These are phyloP conservation scores for Microdochium nivale DNA, from an alignment of 2,329 filamentous ascomycete species.

Conservation along the genomic window DNA sequence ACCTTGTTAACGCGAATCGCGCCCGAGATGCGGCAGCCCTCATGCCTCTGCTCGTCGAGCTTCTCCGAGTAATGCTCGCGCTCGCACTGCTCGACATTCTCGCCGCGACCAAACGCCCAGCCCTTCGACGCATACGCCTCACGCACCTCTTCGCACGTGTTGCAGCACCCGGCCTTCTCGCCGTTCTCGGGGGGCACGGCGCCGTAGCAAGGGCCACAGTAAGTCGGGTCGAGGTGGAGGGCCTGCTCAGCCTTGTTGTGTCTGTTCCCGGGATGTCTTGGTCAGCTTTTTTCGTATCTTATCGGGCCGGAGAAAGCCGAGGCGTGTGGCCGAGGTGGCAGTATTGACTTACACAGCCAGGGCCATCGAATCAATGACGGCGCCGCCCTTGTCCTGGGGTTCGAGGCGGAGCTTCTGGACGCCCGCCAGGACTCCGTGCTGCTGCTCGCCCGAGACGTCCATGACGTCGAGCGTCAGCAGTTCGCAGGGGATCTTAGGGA, in stretches of 20 bases:
- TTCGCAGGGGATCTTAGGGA: slow-evolving; percentile 89
- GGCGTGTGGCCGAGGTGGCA: too few species aligned
- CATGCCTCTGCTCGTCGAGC: slow-evolving; percentile 76
- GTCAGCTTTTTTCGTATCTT: neutral
- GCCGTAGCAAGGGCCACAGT: slow-evolving; percentile 92
- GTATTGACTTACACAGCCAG: slow-evolving; percentile 57
- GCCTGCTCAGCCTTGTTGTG: slow-evolving; percentile 61
- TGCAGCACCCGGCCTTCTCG: slow-evolving; percentile 82
- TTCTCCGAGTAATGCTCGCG: slow-evolving; percentile 89
- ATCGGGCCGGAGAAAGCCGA: neutral
- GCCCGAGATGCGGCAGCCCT: slow-evolving; percentile 92
- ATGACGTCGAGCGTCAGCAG: slow-evolving; percentile 95
- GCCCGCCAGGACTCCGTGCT: slow-evolving; percentile 87
- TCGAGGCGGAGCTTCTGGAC: slow-evolving; percentile 82
- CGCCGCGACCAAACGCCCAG: slow-evolving; percentile 91
- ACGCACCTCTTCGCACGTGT: slow-evolving; percentile 92
- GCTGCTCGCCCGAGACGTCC: slow-evolving; percentile 96
- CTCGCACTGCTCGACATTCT: slow-evolving; percentile 89
- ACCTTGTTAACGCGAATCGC: slow-evolving; percentile 95
- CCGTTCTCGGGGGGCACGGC: slow-evolving; percentile 64
- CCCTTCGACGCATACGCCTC: slow-evolving; percentile 84
- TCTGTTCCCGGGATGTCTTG: slow-evolving; percentile 25
- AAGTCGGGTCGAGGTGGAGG: slow-evolving; percentile 76
- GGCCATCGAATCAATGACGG: slow-evolving; percentile 61
- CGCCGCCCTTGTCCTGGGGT: slow-evolving; percentile 64